These are phyloP conservation scores for Neurospora pannonica DNA, from an alignment of 495 filamentous ascomycete genomes.

Conservation along the genomic window DNA sequence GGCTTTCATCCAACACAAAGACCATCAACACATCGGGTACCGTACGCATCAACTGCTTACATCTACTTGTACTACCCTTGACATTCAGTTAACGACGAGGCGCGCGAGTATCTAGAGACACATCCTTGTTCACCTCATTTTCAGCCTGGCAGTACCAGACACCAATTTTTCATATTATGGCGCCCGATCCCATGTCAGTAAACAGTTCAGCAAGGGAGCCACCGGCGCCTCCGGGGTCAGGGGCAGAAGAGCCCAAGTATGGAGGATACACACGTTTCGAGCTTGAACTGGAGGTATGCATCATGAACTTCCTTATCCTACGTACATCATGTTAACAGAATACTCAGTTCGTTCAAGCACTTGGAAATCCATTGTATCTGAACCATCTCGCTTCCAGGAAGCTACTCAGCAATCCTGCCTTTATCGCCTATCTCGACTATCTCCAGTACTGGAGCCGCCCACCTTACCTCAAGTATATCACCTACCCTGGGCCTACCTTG, in stretches of 20 bases:
- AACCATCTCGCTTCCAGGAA: slow-evolving; percentile 68
- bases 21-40: neutral
- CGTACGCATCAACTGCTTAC: neutral
- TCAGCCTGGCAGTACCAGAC: neutral
- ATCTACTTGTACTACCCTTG: neutral
- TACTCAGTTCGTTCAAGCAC: slow-evolving; percentile 70
- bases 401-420: slow-evolving; percentile 52
- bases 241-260: slow-evolving; percentile 37
- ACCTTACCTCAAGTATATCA: slow-evolving; percentile 74
- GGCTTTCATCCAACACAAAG: neutral
- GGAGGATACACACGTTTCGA: slow-evolving; percentile 64
- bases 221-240: slow-evolving; percentile 13
- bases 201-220: slow-evolving; percentile 21
- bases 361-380: slow-evolving; percentile 75
- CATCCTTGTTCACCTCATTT: neutral
- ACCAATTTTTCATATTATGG: slow-evolving; percentile 6
- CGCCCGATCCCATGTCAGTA: slow-evolving; percentile 22
- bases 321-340: neutral
- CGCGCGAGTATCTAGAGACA: neutral
- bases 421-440: slow-evolving; percentile 74
- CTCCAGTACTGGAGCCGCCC: slow-evolving; percentile 77
- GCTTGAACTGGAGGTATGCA: slow-evolving; percentile 59
- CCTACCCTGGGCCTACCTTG: slow-evolving; percentile 74
- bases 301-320: neutral
- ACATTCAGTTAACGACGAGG: neutral